Percentiles rank a stretch among this genome's conserved stretches.
These are phyloP conservation scores for Cenchrus fungigraminus DNA, from an alignment of 176 grass and related monocot species.

Conservation along the genomic window DNA sequence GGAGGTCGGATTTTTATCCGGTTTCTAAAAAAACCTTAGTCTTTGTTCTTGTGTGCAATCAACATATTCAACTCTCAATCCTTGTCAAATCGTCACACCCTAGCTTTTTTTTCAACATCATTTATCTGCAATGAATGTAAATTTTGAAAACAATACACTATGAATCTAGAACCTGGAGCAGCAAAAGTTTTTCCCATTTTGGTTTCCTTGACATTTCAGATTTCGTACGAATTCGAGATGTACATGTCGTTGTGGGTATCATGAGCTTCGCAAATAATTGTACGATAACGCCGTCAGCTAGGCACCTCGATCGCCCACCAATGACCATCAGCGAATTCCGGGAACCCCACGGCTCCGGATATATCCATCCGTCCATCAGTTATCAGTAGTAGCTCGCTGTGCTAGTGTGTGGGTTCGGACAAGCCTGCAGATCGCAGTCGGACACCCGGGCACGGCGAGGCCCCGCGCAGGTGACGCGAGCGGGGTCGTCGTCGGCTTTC, in stretches of 20 bases:
- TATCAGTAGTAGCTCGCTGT: background rate
- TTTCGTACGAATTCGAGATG: background rate
- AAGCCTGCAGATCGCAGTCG: conserved; percentile 25
- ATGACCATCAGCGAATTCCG: background rate
- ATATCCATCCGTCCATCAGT: background rate
- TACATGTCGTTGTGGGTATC: background rate
- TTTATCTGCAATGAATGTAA: too few relatives aligned
- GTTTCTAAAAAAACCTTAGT: too few relatives aligned
- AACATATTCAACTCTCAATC: too few relatives aligned
- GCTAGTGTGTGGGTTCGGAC: conserved; percentile 10
- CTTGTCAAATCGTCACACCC: too few relatives aligned
- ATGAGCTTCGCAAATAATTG: conserved; percentile 23
- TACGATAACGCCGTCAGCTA: background rate
- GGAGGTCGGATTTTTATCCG: too few relatives aligned
- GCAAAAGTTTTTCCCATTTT: too few relatives aligned
- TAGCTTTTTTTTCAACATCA: too few relatives aligned
- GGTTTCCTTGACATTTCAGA: too few relatives aligned
- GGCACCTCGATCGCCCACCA: background rate
- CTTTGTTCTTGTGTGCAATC: too few relatives aligned
- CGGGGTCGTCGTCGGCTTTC: background rate
- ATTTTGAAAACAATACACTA: too few relatives aligned
- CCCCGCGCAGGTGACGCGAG: conserved; percentile 44
- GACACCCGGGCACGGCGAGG: conserved; percentile 31
- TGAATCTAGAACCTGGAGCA: too few relatives aligned
- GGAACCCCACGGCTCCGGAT: background rate